Conservation (phyloP, 2,329 filamentous ascomycete genomes). For the Incumbomyces lentus region DNA sequence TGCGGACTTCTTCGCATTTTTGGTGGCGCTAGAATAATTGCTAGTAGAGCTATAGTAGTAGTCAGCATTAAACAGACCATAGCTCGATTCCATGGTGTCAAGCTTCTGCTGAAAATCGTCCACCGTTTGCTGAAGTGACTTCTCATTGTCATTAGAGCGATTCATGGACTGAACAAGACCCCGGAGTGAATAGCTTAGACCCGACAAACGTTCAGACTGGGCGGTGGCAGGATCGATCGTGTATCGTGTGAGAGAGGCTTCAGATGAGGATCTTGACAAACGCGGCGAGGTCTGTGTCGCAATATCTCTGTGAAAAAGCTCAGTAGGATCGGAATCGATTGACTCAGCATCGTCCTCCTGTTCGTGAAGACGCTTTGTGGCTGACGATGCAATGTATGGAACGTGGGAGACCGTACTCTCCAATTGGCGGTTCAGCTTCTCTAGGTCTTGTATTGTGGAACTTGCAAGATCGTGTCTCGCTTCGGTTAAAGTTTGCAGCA, state of each 20-base stretch:
- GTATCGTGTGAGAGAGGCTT: slow-evolving; percentile 15
- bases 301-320: slow-evolving; percentile 54
- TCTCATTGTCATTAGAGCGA: slow-evolving; percentile 28
- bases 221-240: slow-evolving; percentile 12
- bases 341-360: slow-evolving; percentile 24
- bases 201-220: slow-evolving; percentile 28
- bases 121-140: slow-evolving; percentile 12
- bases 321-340: slow-evolving; percentile 48
- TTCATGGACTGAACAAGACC: slow-evolving; percentile 38
- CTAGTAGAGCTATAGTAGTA: slow-evolving; percentile 8
- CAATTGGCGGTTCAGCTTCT: slow-evolving; percentile 47
- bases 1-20: slow-evolving; percentile 18
- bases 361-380: slow-evolving; percentile 21
- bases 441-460: slow-evolving; percentile 42
- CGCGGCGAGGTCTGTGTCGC: slow-evolving; percentile 50
- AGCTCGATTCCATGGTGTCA: slow-evolving; percentile 18
- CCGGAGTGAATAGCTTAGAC: slow-evolving; percentile 40
- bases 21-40: slow-evolving; percentile 23
- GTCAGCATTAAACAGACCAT: slow-evolving; percentile 21
- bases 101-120: slow-evolving; percentile 14
- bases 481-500: slow-evolving; percentile 43
- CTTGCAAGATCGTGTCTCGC: slow-evolving; percentile 48
- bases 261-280: slow-evolving; percentile 30
- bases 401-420: slow-evolving; percentile 42
- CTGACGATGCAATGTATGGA: slow-evolving; percentile 30